Conservation (phyloP, 805 yeast species). For the Myxozyma mucilagina region DNA sequence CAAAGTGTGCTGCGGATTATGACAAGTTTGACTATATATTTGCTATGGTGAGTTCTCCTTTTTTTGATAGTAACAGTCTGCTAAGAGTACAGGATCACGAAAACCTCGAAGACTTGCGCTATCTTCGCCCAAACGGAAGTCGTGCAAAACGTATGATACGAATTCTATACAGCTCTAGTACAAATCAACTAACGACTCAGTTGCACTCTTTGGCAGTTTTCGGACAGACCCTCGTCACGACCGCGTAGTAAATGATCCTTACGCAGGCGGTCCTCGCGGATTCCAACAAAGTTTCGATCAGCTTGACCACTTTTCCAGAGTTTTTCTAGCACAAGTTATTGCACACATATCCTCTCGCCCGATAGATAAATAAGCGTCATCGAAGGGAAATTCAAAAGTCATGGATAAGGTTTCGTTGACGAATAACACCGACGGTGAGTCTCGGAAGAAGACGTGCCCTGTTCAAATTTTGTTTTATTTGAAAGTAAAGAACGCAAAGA, state of each 20-base stretch:
- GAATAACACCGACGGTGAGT: not conserved
- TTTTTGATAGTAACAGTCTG: not conserved
- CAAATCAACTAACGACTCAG: conserved; percentile 55
- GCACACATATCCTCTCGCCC: no score
- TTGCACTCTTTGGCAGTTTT: conserved; percentile 81
- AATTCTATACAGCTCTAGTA: conserved; percentile 36
- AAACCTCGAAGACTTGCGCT: conserved; percentile 48
- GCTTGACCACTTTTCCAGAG: conserved; percentile 69
- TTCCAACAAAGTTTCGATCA: conserved; percentile 80
- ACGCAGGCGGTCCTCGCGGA: conserved; percentile 84
- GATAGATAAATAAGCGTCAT: no score
- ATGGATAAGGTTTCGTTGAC: conserved; percentile 49
- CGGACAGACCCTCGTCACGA: conserved; percentile 52
- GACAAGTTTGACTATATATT: conserved; percentile 55
- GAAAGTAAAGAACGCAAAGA: conserved; percentile 63
- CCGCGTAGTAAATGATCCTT: conserved; percentile 80
- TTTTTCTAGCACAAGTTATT: conserved; percentile 49
- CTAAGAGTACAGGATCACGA: conserved; percentile 45
- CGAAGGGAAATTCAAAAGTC: no score
- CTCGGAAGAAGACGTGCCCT: conserved; percentile 57
- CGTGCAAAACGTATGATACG: conserved; percentile 32
- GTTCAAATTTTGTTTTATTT: conserved; percentile 62
- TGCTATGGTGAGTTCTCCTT: conserved; percentile 46
- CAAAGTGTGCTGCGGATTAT: conserved; percentile 42
- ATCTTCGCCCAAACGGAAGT: conserved; percentile 45